phyloP scores from a whole-genome alignment of 768 basidiomycete species.

The Naganishia antarctica region DNA sequence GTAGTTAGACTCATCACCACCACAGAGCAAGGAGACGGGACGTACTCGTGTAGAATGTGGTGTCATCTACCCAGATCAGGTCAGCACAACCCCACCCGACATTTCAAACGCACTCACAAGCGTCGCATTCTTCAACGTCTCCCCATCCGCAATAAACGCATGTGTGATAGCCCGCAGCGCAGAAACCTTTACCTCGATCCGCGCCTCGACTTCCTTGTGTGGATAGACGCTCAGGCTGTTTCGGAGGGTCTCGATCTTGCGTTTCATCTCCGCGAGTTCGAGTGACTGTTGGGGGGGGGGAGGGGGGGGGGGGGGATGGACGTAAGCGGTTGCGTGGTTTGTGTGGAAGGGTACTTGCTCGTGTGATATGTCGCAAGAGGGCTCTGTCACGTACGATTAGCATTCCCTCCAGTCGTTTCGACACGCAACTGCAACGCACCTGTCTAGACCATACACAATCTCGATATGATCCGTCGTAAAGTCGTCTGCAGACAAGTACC shows the following conservation, averaged over 20 bases:
- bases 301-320: neutral
- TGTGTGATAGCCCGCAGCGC: slow-evolving; percentile 14
- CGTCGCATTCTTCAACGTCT: slow-evolving; percentile 14
- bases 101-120: neutral
- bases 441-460: slow-evolving; percentile 22
- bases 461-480: slow-evolving; percentile 21
- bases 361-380: neutral
- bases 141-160: slow-evolving; percentile 6
- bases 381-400: neutral
- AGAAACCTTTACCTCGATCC: neutral
- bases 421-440: neutral
- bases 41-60: slow-evolving; percentile 18
- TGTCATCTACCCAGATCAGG: slow-evolving; percentile 18
- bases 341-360: neutral
- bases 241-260: slow-evolving; percentile 21
- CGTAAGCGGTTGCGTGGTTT: neutral
- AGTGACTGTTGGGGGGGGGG: neutral
- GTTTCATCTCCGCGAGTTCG: slow-evolving; percentile 20
- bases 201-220: slow-evolving; percentile 12
- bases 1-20: neutral
- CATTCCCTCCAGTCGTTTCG: neutral
- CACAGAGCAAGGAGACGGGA: neutral
- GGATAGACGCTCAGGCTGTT: slow-evolving; percentile 1
- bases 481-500: slow-evolving; percentile 5
- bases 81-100: neutral